Evolutionary conservation across 2,329 filamentous ascomycete genomes (phyloP).

Genomic region (Penicillium sp.): DNA sequence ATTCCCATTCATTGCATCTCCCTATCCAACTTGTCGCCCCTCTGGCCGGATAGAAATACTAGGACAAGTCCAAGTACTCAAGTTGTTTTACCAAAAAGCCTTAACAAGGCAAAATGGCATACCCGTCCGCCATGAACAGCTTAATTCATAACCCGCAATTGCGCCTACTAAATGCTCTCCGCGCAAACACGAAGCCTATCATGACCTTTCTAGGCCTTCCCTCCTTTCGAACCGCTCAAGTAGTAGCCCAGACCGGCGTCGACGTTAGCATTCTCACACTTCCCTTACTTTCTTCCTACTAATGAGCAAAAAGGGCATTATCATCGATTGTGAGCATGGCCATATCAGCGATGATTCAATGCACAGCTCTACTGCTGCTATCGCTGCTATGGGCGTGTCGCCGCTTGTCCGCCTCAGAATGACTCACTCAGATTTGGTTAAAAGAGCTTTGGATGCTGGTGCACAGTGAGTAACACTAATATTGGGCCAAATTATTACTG

Average conservation of each 20-base stretch:
- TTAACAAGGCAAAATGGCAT: not conserved
- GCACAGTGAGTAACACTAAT: slow-evolving; percentile 10
- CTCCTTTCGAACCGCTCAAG: slow-evolving; percentile 20
- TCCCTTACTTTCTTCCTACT: no score
- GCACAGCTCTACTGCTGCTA: slow-evolving; percentile 28
- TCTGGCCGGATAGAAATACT: no score
- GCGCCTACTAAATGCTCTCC: slow-evolving; percentile 16
- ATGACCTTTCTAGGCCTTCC: slow-evolving; percentile 22
- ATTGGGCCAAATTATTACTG: no score
- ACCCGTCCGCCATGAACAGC: slow-evolving; percentile 2
- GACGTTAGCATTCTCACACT: not conserved
- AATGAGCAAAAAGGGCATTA: slow-evolving; percentile 6
- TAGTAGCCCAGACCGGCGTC: slow-evolving; percentile 20
- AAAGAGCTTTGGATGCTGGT: slow-evolving; percentile 26
- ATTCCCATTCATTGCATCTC: no score
- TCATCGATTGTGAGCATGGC: slow-evolving; percentile 29
- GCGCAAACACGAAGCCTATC: slow-evolving; percentile 14
- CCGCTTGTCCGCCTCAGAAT: slow-evolving; percentile 24
- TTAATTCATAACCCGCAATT: slow-evolving; percentile 12
- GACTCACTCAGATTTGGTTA: slow-evolving; percentile 23
- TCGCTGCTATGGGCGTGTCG: slow-evolving; percentile 24
- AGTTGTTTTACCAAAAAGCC: no score
- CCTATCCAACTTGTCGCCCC: no score
- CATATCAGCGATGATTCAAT: slow-evolving; percentile 30
- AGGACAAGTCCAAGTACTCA: no score